Evolutionary conservation across 2,329 filamentous ascomycete genomes (phyloP).

Genomic region (Alternaria triticina): DNA sequence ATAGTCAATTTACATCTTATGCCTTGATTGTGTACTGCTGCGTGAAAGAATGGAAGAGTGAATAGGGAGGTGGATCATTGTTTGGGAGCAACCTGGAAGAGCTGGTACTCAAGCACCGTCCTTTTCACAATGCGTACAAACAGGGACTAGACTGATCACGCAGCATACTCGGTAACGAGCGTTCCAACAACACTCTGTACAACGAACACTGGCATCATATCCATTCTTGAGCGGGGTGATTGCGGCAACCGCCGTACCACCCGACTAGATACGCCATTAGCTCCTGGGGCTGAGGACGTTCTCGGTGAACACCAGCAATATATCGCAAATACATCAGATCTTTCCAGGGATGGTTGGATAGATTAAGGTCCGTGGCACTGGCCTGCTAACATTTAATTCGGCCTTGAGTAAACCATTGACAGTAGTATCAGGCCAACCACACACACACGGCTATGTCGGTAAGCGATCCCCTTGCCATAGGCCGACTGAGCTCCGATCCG

Average conservation of each 20-base stretch:
- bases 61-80: background rate
- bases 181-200: background rate
- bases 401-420: background rate
- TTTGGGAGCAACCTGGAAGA: background rate
- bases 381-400: background rate
- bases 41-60: background rate
- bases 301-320: background rate
- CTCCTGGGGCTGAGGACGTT: background rate
- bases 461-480: background rate
- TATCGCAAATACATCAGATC: background rate
- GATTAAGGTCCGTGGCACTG: background rate
- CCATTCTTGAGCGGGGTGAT: background rate
- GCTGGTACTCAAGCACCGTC: background rate
- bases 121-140: background rate
- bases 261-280: background rate
- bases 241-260: background rate
- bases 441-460: background rate
- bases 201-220: background rate
- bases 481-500: background rate
- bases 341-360: background rate
- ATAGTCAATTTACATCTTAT: constrained; percentile 19
- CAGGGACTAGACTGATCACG: background rate
- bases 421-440: background rate
- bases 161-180: background rate
- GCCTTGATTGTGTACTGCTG: background rate